Percentiles rank a stretch among this genome's conserved stretches.
These are phyloP conservation scores for Xylaria sp. DNA, from an alignment of 495 filamentous ascomycete species.

Conservation along the genomic window DNA sequence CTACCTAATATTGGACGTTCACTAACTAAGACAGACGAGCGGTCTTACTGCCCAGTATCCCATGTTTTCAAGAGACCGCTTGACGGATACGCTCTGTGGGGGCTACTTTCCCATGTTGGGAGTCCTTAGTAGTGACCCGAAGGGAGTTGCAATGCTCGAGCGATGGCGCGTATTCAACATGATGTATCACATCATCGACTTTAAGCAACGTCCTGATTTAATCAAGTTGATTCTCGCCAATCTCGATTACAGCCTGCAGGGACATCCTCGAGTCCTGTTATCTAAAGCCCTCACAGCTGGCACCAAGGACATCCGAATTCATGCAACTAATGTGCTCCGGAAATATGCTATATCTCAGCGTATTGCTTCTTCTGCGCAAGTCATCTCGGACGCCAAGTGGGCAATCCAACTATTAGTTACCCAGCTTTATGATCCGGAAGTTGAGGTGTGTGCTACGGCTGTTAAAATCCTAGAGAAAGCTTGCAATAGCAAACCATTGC, in stretches of 20 bases:
- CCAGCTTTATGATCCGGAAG: constrained; percentile 94
- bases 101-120: constrained; percentile 96
- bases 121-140: constrained; percentile 77
- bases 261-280: constrained; percentile 88
- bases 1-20: background rate
- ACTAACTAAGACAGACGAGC: constrained; percentile 66
- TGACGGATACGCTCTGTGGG: constrained; percentile 81
- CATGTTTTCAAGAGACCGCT: constrained; percentile 83
- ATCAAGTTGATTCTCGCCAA: constrained; percentile 84
- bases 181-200: constrained; percentile 97
- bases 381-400: constrained; percentile 75
- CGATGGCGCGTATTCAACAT: constrained; percentile 98
- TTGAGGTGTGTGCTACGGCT: constrained; percentile 93
- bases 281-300: constrained; percentile 92
- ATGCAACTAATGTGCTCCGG: constrained; percentile 80
- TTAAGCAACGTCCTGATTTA: constrained; percentile 87
- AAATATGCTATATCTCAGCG: constrained; percentile 73
- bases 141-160: constrained; percentile 89
- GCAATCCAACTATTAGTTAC: constrained; percentile 95
- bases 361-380: constrained; percentile 44
- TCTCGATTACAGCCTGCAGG: constrained; percentile 86
- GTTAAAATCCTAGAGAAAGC: constrained; percentile 98
- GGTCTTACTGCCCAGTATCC: constrained; percentile 87
- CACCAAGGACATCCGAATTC: constrained; percentile 88
- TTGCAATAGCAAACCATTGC: constrained; percentile 85